Evolutionary conservation across 1,284 basidiomycete species (phyloP), one percentile per base, ranked within the genome.

Genomic region (Mrakiaceae sp.): DNA sequence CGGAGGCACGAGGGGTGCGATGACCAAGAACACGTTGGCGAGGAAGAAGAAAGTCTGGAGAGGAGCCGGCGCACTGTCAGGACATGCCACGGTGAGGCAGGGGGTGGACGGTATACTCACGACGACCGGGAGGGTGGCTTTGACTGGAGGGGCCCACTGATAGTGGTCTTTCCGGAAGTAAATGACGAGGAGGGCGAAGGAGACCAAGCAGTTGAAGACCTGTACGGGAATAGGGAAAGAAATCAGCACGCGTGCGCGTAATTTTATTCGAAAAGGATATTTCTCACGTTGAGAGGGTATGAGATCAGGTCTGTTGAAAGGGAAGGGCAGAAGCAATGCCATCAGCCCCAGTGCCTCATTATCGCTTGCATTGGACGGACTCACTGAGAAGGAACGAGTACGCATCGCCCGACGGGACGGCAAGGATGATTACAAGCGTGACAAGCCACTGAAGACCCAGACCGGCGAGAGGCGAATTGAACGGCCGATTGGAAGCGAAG

Each of bases 361-460:
- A 49, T 49, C 10, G 3, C 8, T 53, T 8, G 52, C 11, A 16
- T 10, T n/a, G 52, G 7, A n/a, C 10, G 27, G 14, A 58, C 64
- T 64, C 44, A 70, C 67, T 65, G 44, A 68, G 69, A 71, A 74
- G 78, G 69, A 83, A 81, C 66, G 77, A 78, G 75, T 82, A 83
- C 0, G 81, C 81, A 70, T 82, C 81, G 56, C 80, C 27, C 80
- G 39, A 80, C 76, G 0, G 82, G 83, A 16, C 81, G 79, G 77
- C 80, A 40, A 83, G 72, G 68, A 84, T 80, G 61, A 84, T 78
- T 67, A 83, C 77, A n/a, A 79, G 71, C 0, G 81, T 80, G 10
- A 82, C 70, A 14, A 76, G 58, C 74, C 77, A 83, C 68, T 81
- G 80, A 49, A 81, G 70, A 10, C 78, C 69, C 56, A 81, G 73